Percentiles rank a stretch among this genome's conserved stretches.
Evolutionary conservation across 345 rosid genomes (phyloP).

Genomic region (Mercurialis annua): DNA sequence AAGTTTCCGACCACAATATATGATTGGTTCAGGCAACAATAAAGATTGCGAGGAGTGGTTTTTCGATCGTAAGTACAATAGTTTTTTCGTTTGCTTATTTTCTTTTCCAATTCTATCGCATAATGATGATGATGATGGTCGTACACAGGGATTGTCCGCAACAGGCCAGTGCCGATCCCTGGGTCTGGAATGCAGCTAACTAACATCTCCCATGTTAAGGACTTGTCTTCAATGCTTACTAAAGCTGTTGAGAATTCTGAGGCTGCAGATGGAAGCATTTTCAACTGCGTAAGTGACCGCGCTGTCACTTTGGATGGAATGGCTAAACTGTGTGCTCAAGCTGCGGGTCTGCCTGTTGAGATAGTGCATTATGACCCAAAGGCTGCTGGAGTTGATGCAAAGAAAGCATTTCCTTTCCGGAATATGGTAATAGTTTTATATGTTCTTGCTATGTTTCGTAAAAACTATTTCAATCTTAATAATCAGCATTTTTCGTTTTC

Average conservation of each 20-base stretch:
- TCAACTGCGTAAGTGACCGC: conserved; percentile 86
- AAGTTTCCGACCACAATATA: conserved; percentile 82
- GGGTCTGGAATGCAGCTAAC: conserved; percentile 94
- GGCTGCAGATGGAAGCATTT: conserved; percentile 65
- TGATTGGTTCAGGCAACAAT: conserved; percentile 97
- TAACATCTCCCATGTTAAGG: conserved; percentile 74
- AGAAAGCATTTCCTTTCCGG: conserved; percentile 93
- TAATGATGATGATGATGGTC: background rate
- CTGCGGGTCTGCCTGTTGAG: conserved; percentile 66
- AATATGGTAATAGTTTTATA: conserved; percentile 56
- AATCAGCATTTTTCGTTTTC: no score
- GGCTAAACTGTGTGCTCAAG: conserved; percentile 89
- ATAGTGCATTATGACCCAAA: conserved; percentile 93
- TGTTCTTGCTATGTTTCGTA: background rate
- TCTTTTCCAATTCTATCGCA: no score
- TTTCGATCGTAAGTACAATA: conserved; percentile 66
- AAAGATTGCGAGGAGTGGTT: conserved; percentile 99
- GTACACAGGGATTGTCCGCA: conserved; percentile 70
- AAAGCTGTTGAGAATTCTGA: conserved; percentile 67
- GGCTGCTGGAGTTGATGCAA: conserved; percentile 72
- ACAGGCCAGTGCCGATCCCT: conserved; percentile 85
- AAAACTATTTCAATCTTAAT: background rate
- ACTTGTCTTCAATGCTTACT: conserved; percentile 86
- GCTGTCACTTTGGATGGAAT: conserved; percentile 92
- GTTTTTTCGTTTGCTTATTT: background rate